phyloP scores from a whole-genome alignment of 768 basidiomycete genomes.

The Sarcodon sp. region DNA sequence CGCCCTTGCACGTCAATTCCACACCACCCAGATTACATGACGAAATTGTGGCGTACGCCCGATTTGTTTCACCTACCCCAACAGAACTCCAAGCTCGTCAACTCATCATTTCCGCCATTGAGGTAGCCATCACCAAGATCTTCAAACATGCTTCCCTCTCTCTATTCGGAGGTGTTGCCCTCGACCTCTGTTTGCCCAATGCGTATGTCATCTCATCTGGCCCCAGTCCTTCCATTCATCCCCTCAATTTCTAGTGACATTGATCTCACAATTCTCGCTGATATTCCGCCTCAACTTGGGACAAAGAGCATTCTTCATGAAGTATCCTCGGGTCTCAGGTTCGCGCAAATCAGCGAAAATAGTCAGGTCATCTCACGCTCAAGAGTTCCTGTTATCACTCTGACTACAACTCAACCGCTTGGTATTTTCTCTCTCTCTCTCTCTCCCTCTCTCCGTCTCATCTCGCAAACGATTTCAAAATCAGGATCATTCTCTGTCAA shows the following conservation, averaged over 20 bases:
- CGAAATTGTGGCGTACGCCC: slow-evolving; percentile 46
- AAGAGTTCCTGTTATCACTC: slow-evolving; percentile 52
- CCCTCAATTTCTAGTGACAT: slow-evolving; percentile 34
- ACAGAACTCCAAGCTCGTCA: slow-evolving; percentile 36
- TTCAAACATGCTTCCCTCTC: slow-evolving; percentile 34
- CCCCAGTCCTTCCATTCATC: not conserved
- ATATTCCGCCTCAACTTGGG: slow-evolving; percentile 14
- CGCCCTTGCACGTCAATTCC: not conserved
- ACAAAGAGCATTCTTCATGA: slow-evolving; percentile 32
- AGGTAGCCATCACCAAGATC: slow-evolving; percentile 26
- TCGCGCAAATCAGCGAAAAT: slow-evolving; percentile 27
- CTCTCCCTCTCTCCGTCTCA: not conserved
- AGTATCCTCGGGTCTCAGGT: slow-evolving; percentile 32
- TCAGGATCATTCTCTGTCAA: slow-evolving; percentile 49
- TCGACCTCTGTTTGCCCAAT: slow-evolving; percentile 45
- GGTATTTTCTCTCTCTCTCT: slow-evolving; percentile 14
- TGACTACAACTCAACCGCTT: slow-evolving; percentile 29
- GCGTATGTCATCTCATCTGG: slow-evolving; percentile 27
- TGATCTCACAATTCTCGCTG: slow-evolving; percentile 35
- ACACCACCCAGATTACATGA: slow-evolving; percentile 36
- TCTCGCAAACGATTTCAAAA: not conserved
- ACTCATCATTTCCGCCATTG: slow-evolving; percentile 31
- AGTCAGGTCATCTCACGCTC: slow-evolving; percentile 34
- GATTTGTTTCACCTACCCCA: slow-evolving; percentile 39
- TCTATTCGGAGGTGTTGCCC: slow-evolving; percentile 51